Conservation (phyloP, 228 moss, liverwort and hornwort species). For the Sphagnum fallax region DNA sequence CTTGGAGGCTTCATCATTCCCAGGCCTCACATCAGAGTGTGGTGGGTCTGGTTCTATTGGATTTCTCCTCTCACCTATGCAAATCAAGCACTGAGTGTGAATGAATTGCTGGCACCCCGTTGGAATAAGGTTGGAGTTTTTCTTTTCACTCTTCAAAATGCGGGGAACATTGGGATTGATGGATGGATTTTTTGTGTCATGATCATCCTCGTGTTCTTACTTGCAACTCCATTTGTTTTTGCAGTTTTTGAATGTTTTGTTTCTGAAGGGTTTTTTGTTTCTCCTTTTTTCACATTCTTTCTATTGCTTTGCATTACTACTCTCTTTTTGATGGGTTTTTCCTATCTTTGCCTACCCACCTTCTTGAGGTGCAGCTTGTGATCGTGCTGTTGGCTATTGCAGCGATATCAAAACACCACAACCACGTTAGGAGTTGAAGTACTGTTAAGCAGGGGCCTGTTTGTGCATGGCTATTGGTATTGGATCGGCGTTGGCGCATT, state of each 20-base stretch:
- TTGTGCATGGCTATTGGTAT: conserved; percentile 15
- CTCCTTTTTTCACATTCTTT: too few relatives aligned
- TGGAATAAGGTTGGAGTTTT: conserved; percentile 48
- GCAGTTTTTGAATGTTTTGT: too few relatives aligned
- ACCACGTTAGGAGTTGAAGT: conserved; percentile 4
- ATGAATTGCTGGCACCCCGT: conserved; percentile 63
- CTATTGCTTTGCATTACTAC: too few relatives aligned
- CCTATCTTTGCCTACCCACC: too few relatives aligned
- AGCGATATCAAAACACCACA: neutral
- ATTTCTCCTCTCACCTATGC: conserved; percentile 75
- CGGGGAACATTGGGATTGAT: too few relatives aligned
- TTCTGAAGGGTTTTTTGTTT: too few relatives aligned
- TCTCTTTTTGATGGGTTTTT: too few relatives aligned
- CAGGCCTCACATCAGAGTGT: conserved; percentile 37
- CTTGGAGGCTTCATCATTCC: conserved; percentile 72
- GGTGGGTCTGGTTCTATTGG: conserved; percentile 97
- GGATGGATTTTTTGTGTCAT: too few relatives aligned
- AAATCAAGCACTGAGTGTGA: conserved; percentile 57
- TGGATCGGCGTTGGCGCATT: conserved; percentile 18
- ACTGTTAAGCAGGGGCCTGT: conserved; percentile 10
- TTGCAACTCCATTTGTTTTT: too few relatives aligned
- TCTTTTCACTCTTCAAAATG: neutral
- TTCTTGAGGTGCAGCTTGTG: too few relatives aligned
- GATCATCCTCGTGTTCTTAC: too few relatives aligned
- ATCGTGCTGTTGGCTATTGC: neutral